Evolutionary conservation across 2,329 filamentous ascomycete species (phyloP), one percentile per base, ranked within the genome.

Genomic region (Talaromyces islandicus): DNA sequence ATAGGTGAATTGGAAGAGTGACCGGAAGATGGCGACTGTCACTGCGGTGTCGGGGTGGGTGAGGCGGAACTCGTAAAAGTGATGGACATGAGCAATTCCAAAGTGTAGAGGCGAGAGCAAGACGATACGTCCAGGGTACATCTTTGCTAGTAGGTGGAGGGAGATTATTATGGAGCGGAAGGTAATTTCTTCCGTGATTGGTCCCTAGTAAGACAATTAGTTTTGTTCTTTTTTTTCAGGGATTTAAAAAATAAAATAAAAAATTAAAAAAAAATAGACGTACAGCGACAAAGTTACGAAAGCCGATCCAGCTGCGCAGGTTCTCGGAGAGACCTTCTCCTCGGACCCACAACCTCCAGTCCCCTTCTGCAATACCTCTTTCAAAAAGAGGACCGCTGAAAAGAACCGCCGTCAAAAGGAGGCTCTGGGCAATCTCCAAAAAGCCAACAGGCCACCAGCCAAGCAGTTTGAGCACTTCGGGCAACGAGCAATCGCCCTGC

Each of bases 41-140:
- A 87, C 70, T 0, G 90, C 84, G 1, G 88, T 86, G 63, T 85
- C 80, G 9, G 91, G 90, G 67, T 95, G 86, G 1, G 89, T 90
- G 60, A 96, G 80, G 60, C 89, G 84, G 75, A 96, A 96, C 77
- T 97, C 94, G 78, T 96, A 96, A 73, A 96, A 91, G 77, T 99
- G 94, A 76, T 99, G 93, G 54, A 96, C 76, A 76, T 99, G 94
- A 7, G 94, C 92, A 51, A 96, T 86, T 56, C 93, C 93, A 71
- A 97, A 97, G 73, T 96, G 88, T 11, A 97, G 78, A 7, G 93
- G 93, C 1, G 91, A 90, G 11, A 91, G 78, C 76, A 96, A 91
- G 69, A 96, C 84, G 64, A 90, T 91, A 2, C 69, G 77, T 3
- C 71, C 70, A 0, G 78, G 73, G 50, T 82, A 80, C 56, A 85